Base-by-base conservation (phyloP, 371 early-diverging fungal species). In the Apophysomyces elegans region DNA sequence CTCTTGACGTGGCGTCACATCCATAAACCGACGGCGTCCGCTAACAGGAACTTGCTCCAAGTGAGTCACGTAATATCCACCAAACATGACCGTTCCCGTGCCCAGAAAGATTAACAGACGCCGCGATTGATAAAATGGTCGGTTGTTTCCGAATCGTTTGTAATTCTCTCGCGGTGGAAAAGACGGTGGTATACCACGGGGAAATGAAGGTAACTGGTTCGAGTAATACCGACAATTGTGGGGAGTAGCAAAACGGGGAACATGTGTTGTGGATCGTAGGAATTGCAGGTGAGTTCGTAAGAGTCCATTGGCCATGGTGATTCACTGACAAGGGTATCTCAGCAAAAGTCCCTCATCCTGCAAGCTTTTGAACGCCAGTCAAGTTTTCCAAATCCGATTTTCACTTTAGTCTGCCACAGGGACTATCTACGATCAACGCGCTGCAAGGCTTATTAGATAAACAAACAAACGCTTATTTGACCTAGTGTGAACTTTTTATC, bases 31-130 rank as follows among this genome's bases (percentile, higher is more conserved):
- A n/a, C 75, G 70, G 35, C 89, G 69, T 0, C 85, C 86, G 36
- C 81, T 86, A 63, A 90, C 70, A 0, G 92, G 92, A 4, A 90
- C 92, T 62, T 72, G 79, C 61, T 89, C 89, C 36, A 89, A 67
- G 61, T 89, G 89, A 14, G 81, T 79, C 2, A 85, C 83, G 73
- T 89, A 89, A 67, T 89, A 89, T 0, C 81, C 83, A 18, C 88
- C 87, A 73, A 72, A 78, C 35, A 83, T 56, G 0, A 76, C 71
- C 1, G 73, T 71, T 7, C 78, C 83, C 37, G 83, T 80, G 2
- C 72, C 83, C 7, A 71, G 39, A 61, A 74, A 72, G 5, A 83
- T 63, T 74, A 73, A 78, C 9, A 78, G 37, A 13, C 79, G 65
- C 41, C 67, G 74, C 0, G 79, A 79, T 35, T 38, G 61, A 38